phyloP scores from a whole-genome alignment of 805 yeast genomes.

The Saturnispora gosingensis region DNA sequence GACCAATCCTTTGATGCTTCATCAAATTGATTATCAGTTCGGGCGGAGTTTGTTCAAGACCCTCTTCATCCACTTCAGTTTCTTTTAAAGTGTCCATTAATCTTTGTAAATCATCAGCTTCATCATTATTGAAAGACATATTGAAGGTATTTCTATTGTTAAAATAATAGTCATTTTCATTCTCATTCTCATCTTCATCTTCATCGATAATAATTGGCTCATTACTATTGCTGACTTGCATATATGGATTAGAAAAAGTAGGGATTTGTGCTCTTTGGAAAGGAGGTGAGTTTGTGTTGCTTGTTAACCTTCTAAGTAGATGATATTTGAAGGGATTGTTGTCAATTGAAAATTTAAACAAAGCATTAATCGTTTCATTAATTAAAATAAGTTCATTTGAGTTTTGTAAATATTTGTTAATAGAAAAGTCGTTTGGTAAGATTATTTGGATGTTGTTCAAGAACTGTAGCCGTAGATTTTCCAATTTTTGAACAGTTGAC shows the following conservation, averaged over 20 bases:
- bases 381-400: conserved; percentile 6
- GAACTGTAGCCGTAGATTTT: conserved; percentile 2
- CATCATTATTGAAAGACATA: conserved; percentile 8
- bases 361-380: conserved; percentile 6
- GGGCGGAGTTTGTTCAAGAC: conserved; percentile 56
- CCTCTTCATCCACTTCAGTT: conserved; percentile 40
- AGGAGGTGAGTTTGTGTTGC: conserved; percentile 3
- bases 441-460: neutral
- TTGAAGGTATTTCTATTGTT: neutral
- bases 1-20: conserved; percentile 73
- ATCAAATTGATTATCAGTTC: conserved; percentile 38
- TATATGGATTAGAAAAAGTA: neutral
- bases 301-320: conserved; percentile 4
- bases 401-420: neutral
- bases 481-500: conserved; percentile 1
- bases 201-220: conserved; percentile 1
- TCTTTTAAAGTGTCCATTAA: conserved; percentile 37
- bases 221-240: neutral
- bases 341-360: conserved; percentile 7
- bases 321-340: neutral
- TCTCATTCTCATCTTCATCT: conserved; percentile 5
- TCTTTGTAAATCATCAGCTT: conserved; percentile 17
- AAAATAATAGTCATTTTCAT: neutral
- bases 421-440: neutral
- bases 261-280: conserved; percentile 2